phyloP scores from a whole-genome alignment of 352 stramenopile genomes.

The Globisporangium abappressorium region DNA sequence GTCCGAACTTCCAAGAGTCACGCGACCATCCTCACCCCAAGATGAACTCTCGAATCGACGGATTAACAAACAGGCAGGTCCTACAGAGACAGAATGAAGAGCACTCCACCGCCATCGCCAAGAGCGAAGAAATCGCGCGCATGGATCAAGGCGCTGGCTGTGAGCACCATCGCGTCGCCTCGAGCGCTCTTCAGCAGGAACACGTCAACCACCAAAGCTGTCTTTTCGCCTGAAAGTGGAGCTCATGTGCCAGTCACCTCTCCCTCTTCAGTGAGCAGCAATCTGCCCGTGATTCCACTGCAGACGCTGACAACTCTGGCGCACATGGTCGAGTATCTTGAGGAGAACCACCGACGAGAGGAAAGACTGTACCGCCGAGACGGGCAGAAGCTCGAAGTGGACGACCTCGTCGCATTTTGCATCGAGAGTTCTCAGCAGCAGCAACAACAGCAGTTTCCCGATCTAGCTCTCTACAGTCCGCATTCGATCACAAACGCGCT shows the following conservation, averaged over 20 bases:
- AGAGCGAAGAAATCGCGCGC: background rate
- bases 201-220: background rate
- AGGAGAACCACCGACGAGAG: constrained; percentile 39
- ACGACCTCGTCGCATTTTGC: constrained; percentile 26
- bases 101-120: background rate
- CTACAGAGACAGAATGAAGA: background rate
- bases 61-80: no score
- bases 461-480: constrained; percentile 38
- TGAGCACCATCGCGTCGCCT: constrained; percentile 9
- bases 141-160: constrained; percentile 8
- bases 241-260: background rate
- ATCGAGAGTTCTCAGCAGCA: background rate
- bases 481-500: constrained; percentile 42
- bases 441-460: constrained; percentile 24
- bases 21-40: no score
- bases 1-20: no score
- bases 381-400: constrained; percentile 21
- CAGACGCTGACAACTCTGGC: constrained; percentile 29
- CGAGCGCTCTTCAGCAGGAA: background rate
- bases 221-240: background rate
- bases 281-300: constrained; percentile 27
- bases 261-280: background rate
- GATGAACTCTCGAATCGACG: no score
- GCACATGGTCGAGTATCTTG: constrained; percentile 43
- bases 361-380: constrained; percentile 50